Evolutionary conservation across 1,284 basidiomycete genomes (phyloP), one percentile per base, ranked within the genome.

Genomic region (Tranzscheliella williamsii): DNA sequence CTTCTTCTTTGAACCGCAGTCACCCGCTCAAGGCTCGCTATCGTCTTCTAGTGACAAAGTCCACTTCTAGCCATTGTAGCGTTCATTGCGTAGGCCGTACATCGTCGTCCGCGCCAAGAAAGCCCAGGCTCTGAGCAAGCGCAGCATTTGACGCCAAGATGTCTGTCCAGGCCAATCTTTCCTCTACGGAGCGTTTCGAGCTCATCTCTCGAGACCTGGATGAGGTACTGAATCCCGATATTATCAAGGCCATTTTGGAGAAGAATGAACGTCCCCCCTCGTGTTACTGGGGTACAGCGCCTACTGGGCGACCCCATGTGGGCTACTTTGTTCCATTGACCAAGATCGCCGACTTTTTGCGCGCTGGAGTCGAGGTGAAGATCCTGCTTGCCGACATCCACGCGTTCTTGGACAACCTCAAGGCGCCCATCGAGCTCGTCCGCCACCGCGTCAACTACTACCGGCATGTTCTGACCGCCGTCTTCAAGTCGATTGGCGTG

Each of bases 331-430:
- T 95, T 0, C 87, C 95, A 4, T 81, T 98, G 50, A 87, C 86
- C 38, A 99, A 99, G 82, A 91, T 97, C 29, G 92, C 93, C 27
- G 95, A 98, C 81, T 98, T 98, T 79, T 80, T 98, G 42, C 84
- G 86, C 32, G 94, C 93, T 1, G 94, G 87, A 23, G 91, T 94
- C 87, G 68, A 89, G 83, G 89, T 97, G 69, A 96, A 87, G 61
- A 84, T 96, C 55, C 82, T 96, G 1, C 83, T 96, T 17, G 94
- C 93, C 70, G 93, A 96, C 75, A 84, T 98, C 15, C 95, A 98
- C 73, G 95, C 92, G 4, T 98, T 98, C 82, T 84, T 99, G 40
- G 94, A 99, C 78, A 97, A 97, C 78, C 83, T 95, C 71, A 99
- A 99, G 80, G 94, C 94, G 0, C 92, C 94, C 0, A 81, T 95